These are phyloP conservation scores for Fusarium sororula DNA, from an alignment of 2,329 filamentous ascomycete genomes.

Conservation along the genomic window DNA sequence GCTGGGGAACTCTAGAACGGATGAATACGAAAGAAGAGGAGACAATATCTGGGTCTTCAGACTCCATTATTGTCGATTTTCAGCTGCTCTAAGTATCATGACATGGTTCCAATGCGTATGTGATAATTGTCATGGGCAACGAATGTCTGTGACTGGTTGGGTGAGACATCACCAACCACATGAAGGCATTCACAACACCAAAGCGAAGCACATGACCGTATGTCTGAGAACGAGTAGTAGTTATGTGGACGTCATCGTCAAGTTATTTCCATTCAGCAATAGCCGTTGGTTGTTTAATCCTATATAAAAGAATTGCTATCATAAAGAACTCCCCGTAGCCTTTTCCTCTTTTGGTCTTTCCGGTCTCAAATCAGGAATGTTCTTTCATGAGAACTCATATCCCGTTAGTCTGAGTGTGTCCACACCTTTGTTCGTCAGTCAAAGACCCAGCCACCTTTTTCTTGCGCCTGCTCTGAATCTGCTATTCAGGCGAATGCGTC, in stretches of 20 bases:
- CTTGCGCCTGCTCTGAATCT: not conserved
- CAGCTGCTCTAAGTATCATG: not conserved
- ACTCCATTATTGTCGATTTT: not conserved
- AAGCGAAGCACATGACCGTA: not conserved
- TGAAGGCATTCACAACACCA: constrained; percentile 9
- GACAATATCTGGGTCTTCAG: not conserved
- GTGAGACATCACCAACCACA: constrained; percentile 19
- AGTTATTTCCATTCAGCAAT: constrained; percentile 1
- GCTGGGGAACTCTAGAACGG: not conserved
- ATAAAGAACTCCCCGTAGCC: not conserved
- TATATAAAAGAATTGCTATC: constrained; percentile 17
- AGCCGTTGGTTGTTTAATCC: not conserved
- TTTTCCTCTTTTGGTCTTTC: constrained; percentile 1
- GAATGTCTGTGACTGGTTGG: not conserved
- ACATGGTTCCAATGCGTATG: not conserved
- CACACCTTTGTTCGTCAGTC: constrained; percentile 16
- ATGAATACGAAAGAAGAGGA: not conserved
- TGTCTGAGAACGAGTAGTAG: not conserved
- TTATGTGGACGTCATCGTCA: constrained; percentile 8
- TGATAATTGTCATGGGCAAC: constrained; percentile 6
- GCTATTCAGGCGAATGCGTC: constrained; percentile 1
- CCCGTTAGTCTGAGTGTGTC: constrained; percentile 8
- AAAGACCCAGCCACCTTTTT: constrained; percentile 12
- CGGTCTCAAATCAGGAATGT: constrained; percentile 23
- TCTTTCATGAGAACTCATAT: constrained; percentile 16